Base-by-base conservation (phyloP, 495 filamentous ascomycete genomes). In the Massariosphaeria phaeospora region DNA sequence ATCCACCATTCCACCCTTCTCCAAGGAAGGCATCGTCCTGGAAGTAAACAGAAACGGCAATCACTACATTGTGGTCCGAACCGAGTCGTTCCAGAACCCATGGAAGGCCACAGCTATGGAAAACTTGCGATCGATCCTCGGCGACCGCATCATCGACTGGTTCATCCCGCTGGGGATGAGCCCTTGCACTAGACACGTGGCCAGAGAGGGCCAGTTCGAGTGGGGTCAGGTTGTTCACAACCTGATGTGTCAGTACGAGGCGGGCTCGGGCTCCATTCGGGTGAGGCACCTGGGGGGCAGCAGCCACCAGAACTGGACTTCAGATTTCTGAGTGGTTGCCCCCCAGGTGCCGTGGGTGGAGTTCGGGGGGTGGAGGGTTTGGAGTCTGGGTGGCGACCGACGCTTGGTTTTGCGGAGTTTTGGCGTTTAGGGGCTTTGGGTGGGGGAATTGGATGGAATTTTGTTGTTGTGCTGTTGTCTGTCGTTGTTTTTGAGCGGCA, bases 91-190 rank as follows among this genome's bases (percentile, higher is more conserved):
- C 24, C 55, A 59, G 2, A 54, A 63, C 20, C 60, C 55, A 11
- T 63, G 60, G 60, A 50, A 63, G 23, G 2, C 52, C 1, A 50
- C 50, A 9, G 18, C 20, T 18, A 2, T 40, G 29, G 18, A 17
- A 1, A 63, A 63, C 41, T 23, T 59, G 8, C 29, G 51, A 31
- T 44, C 35, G n/a, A 39, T 63, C 6, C 43, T 63, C 26, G 60
- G 60, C 17, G 18, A 50, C 2, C 35, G 11, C 0, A 21, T 43
- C 8, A 26, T 31, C 2, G 55, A 59, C 12, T 63, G 60, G 60
- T 26, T 63, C 26, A 33, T 59, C 8, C 60, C 60, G 1, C 18
- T 58, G 20, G 55, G 38, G 33, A 59, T 58, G 25, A 50, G 43
- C 10, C 60, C 60, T 5, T 59, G 50, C 33, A 31, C 21, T 3